phyloP scores from a whole-genome alignment of 306 rosid genomes.

The Ormosia emarginata region DNA sequence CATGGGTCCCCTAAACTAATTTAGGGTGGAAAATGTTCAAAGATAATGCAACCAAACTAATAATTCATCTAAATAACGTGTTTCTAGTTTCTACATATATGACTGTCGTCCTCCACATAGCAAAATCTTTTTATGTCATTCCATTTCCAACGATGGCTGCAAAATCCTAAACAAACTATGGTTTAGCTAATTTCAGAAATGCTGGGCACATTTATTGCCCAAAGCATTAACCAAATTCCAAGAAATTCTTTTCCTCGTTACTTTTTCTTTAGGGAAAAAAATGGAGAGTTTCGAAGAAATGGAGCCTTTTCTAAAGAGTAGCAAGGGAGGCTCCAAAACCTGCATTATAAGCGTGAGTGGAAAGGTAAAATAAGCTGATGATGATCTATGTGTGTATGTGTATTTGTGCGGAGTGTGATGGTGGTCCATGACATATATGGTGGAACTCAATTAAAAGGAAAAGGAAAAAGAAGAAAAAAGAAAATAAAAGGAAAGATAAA shows the following conservation, averaged over 20 bases:
- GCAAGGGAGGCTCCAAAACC: constrained; percentile 43
- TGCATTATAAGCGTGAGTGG: constrained; percentile 56
- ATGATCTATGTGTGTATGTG: constrained; percentile 45
- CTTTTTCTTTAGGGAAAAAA: constrained; percentile 40
- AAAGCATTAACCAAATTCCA: constrained; percentile 44
- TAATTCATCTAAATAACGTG: not conserved
- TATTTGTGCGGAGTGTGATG: constrained; percentile 67
- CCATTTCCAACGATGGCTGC: constrained; percentile 13
- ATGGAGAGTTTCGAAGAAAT: constrained; percentile 42
- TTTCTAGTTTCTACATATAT: not conserved
- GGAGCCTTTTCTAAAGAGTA: constrained; percentile 59
- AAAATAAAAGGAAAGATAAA: constrained; percentile 23
- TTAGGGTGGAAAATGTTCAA: not conserved
- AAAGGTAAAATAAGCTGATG: constrained; percentile 56
- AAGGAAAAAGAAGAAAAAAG: constrained; percentile 39
- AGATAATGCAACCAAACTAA: not conserved
- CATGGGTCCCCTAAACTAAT: not conserved
- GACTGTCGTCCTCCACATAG: not conserved
- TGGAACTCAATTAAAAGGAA: constrained; percentile 46
- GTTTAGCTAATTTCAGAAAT: constrained; percentile 20
- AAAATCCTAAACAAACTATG: constrained; percentile 10
- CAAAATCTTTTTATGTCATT: not conserved
- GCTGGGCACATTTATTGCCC: constrained; percentile 16
- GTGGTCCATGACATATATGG: constrained; percentile 69
- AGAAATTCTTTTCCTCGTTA: constrained; percentile 51